Base-by-base conservation (phyloP, 2,329 filamentous ascomycete species). In the Colletotrichum sp. region DNA sequence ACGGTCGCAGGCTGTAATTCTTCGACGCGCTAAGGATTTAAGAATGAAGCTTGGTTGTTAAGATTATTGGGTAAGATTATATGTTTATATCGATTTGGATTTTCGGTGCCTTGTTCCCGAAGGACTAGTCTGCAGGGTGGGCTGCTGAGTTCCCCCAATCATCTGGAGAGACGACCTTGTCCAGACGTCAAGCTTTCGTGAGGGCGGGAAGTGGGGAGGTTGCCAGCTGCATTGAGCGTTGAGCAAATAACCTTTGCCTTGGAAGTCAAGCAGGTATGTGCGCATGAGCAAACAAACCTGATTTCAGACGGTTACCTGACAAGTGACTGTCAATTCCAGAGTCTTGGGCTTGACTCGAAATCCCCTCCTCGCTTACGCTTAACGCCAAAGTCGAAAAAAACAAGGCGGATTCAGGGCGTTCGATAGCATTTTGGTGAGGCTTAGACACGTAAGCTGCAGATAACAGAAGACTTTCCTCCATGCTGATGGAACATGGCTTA, bases 221-320 rank as follows among this genome's bases (percentile, higher is more conserved):
- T 9, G 32, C 39, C 16, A 8, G 22, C 16, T 32, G 68, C 61
- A 63, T 67, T 66, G 67, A 71, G 29, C 49, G 25, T 49, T 36
- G 44, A 15, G 16, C 16, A 52, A 29, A 22, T 62, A 71, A 57
- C 29, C 4, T 57, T 74, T 64, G 25, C n/a, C n/a, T 11, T 19
- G 16, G 19, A 71, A 61, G 25, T 32, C 52, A 57, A 49, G 6
- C 39, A 22, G 49, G 16, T 19, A 30, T 63, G 32, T 44, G 72
- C 30, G 68, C 67, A 71, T 71, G 49, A 61, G 49, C 22, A 63
- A 34, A 57, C 25, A 30, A 13, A 29, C 39, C 55, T 34, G 16
- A 63, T 68, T 34, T 63, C 72, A 61, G 62, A 66, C 49, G 72
- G 57, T n/a, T 29, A 29, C 59, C 22, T 75, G 72, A 72, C 69